Conservation (phyloP, 768 basidiomycete genomes). For the Pisolithus orientalis region DNA sequence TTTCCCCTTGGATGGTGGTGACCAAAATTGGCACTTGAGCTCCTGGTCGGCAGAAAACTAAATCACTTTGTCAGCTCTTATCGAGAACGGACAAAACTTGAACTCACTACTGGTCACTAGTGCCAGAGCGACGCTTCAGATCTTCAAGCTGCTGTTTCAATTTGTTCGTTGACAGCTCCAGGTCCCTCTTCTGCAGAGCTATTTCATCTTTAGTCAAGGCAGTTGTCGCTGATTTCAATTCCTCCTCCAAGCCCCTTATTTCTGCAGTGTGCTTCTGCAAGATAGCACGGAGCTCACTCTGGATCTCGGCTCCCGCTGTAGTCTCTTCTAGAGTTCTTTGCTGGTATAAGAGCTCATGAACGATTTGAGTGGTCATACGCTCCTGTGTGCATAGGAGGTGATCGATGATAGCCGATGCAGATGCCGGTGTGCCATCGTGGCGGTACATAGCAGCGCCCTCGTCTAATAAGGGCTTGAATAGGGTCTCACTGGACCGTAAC, state of each 20-base stretch:
- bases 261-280: neutral
- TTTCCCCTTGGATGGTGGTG: too few species aligned
- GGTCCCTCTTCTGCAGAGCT: too few species aligned
- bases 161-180: too few species aligned
- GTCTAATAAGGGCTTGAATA: constrained; percentile 21
- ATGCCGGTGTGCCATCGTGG: neutral
- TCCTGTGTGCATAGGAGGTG: neutral
- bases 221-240: neutral
- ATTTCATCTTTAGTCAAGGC: too few species aligned
- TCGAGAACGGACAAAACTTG: too few species aligned
- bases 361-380: neutral
- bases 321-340: neutral
- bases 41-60: too few species aligned
- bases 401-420: neutral
- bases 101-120: too few species aligned
- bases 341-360: neutral
- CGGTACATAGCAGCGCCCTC: constrained; percentile 8
- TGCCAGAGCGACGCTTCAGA: too few species aligned
- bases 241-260: neutral
- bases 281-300: neutral
- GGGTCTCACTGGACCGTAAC: constrained; percentile 6
- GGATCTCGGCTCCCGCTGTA: neutral
- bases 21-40: too few species aligned
- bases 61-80: too few species aligned
- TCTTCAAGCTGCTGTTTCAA: too few species aligned